Conservation (phyloP, 2,329 filamentous ascomycete species). For the Hymenoscyphus salicellus region DNA sequence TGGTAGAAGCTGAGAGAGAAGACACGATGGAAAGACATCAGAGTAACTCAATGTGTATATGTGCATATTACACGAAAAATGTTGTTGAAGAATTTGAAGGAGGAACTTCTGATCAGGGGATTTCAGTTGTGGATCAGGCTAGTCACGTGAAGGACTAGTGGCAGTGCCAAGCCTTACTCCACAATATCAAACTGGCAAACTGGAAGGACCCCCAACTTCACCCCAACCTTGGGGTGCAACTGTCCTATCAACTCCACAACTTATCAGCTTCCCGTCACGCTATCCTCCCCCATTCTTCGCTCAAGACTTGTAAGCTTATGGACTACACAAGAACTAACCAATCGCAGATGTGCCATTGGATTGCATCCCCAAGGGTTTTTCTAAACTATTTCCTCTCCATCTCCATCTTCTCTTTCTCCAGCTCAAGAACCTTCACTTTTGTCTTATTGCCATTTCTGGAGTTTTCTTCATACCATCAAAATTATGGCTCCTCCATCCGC, state of each 20-base stretch:
- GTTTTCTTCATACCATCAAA: not conserved
- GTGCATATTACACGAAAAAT: too few relatives aligned
- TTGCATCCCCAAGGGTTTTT: not conserved
- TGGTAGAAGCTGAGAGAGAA: too few relatives aligned
- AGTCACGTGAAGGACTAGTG: not conserved
- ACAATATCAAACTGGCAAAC: not conserved
- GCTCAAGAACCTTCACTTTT: not conserved
- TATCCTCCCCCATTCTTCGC: not conserved
- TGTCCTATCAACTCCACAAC: conserved; percentile 1
- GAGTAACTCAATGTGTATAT: too few relatives aligned
- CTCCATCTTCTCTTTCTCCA: not conserved
- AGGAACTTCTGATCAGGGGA: not conserved
- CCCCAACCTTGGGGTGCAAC: not conserved
- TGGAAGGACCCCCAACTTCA: not conserved
- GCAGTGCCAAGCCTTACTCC: not conserved
- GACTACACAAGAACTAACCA: not conserved
- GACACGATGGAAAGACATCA: too few relatives aligned
- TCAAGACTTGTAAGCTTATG: not conserved
- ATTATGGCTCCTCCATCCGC: conserved; percentile 29
- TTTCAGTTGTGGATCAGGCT: not conserved
- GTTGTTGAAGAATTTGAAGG: not conserved
- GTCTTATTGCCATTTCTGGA: not conserved
- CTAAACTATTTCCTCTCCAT: not conserved
- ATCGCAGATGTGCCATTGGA: not conserved
- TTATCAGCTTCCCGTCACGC: not conserved